Evolutionary conservation across 1,284 basidiomycete species (phyloP), one percentile per base, ranked within the genome.

Genomic region (Trichosporon faecale): DNA sequence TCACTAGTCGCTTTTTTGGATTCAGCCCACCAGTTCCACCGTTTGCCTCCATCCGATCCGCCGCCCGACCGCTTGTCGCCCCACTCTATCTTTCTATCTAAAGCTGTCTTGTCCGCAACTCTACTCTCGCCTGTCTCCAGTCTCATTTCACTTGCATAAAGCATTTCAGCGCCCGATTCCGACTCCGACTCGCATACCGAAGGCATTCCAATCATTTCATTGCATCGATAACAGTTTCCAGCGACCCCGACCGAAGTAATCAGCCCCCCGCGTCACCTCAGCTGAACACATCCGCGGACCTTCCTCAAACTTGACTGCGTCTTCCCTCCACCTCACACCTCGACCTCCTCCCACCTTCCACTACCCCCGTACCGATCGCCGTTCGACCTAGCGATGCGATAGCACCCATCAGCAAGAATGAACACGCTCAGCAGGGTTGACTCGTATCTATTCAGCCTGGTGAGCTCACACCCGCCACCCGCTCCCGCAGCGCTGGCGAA

Each of bases 391-490:
- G 57, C 57, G 57, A 61, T 61, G 57, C 57, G 57, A 61, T 61
- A 61, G 57, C 29, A 61, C 57, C 57, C 57, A 61, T 61, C 57
- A 8, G 57, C 57, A 61, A 67, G 61, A 64, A 68, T 68, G 67
- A 68, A 68, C 67, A 68, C 67, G 44, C 67, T 68, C 44, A 64
- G 44, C 44, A 64, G 67, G 44, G 60, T 68, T 33, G 80, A 81
- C 70, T 66, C 74, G 21, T 77, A 72, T 66, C 65, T 81, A 31
- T 61, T 61, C 57, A 61, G 27, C 57, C 57, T 61, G 27, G 57
- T 61, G 57, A 61, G 57, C 57, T 61, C 57, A 6, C 27, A 21
- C 29, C 57, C 57, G 27, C 27, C 57, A n/a, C 57, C 57, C 27
- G 27, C 57, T 18, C 29, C 29, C 3, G 29, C 29, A 29, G 9